Conservation (phyloP, 805 yeast species). For the Zygosaccharomyces rouxii region DNA sequence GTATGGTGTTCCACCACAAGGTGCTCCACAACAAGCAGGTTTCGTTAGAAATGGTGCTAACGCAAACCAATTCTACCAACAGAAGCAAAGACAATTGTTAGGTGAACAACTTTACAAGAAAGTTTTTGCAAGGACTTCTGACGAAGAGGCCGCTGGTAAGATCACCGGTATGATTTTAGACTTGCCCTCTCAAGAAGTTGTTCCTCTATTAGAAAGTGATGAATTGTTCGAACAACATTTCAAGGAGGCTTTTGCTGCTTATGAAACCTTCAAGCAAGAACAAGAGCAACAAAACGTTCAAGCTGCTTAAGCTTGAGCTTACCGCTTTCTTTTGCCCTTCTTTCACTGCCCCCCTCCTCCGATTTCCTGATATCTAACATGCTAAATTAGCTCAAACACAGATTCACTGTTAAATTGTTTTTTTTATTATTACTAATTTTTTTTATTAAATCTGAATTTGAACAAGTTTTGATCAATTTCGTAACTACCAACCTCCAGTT, state of each 20-base stretch:
- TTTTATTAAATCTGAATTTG: not conserved
- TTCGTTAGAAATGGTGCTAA: conserved; percentile 37
- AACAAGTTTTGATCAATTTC: conserved; percentile 2
- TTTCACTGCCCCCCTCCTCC: not conserved
- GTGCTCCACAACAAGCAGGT: conserved; percentile 56
- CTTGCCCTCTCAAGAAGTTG: conserved; percentile 85
- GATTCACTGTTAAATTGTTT: not conserved
- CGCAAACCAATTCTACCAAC: conserved; percentile 55
- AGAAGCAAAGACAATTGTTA: conserved; percentile 93
- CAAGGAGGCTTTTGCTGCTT: conserved; percentile 91
- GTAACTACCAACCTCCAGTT: not conserved
- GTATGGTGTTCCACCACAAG: conserved; percentile 81
- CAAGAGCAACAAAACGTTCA: conserved; percentile 30
- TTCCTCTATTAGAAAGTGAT: conserved; percentile 85
- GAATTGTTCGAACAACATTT: conserved; percentile 85
- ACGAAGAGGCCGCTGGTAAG: conserved; percentile 95
- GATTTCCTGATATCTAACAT: not conserved
- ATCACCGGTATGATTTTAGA: conserved; percentile 98
- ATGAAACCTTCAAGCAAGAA: conserved; percentile 77
- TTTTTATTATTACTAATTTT: not conserved
- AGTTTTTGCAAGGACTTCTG: conserved; percentile 81
- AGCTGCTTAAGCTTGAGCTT: conserved; percentile 3
- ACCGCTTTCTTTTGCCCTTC: conserved; percentile 1
- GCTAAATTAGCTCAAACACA: not conserved
- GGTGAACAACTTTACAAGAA: conserved; percentile 97